phyloP scores from a whole-genome alignment of 2,329 filamentous ascomycete species.

The Ceratocystis albifundus region DNA sequence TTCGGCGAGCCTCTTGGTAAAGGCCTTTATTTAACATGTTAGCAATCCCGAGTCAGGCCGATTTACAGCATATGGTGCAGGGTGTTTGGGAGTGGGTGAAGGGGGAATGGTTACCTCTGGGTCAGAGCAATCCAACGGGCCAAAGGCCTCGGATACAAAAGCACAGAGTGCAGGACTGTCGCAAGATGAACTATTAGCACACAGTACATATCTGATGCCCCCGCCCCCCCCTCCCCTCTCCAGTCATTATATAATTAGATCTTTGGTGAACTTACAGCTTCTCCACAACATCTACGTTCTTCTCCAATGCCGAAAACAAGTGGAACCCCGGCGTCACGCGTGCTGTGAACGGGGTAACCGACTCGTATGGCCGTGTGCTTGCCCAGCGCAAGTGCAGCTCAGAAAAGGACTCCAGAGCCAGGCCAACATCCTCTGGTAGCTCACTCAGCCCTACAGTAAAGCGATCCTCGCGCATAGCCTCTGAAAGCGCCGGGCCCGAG shows the following conservation, averaged over 20 bases:
- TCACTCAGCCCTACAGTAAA: conserved; percentile 63
- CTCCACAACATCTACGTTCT: background rate
- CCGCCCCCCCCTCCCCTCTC: too few relatives aligned
- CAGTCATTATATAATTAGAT: too few relatives aligned
- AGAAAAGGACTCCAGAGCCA: conserved; percentile 51
- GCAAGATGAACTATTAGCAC: conserved; percentile 1
- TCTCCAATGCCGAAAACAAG: conserved; percentile 51
- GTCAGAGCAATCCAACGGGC: conserved; percentile 42
- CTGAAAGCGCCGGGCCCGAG: conserved; percentile 40
- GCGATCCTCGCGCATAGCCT: conserved; percentile 65
- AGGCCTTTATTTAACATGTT: background rate
- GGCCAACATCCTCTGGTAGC: conserved; percentile 55
- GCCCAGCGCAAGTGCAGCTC: conserved; percentile 73
- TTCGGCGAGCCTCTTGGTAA: background rate
- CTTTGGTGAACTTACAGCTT: background rate
- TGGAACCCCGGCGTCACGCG: conserved; percentile 71
- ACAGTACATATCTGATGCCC: background rate
- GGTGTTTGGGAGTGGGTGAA: background rate
- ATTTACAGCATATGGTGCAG: background rate
- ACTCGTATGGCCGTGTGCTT: conserved; percentile 44
- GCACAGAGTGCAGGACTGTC: conserved; percentile 38
- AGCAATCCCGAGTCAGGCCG: background rate
- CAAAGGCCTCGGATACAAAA: conserved; percentile 47
- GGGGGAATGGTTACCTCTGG: conserved; percentile 19
- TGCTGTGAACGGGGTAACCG: conserved; percentile 59